Evolutionary conservation across 176 grass and related monocot species (phyloP), one percentile per base, ranked within the genome.

Genomic region (Microstegium vimineum): DNA sequence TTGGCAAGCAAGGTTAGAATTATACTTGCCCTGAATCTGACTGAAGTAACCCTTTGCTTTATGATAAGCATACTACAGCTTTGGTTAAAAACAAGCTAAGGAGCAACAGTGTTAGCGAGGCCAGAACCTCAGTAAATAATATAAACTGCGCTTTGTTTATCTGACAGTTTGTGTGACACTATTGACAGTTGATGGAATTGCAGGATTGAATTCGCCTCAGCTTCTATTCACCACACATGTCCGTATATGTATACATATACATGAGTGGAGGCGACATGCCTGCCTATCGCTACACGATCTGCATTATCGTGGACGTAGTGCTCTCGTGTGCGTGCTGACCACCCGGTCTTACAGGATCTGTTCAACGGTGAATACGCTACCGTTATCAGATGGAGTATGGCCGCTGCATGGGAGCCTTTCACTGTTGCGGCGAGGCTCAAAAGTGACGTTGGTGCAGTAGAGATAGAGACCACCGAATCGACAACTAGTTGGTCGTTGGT

Each of bases 1-100:
- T 49, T 81, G 78, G 31, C 6, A 84, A n/a, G 54, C 66, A 85
- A 79, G 83, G 66, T 38, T 79, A 30, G 66, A 85, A 85, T 80
- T n/a, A 86, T 49, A 36, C 69, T 74, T 74, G 7, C 18, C 33
- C 62, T n/a, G 28, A 32, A 45, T 2, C 9, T 31, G 59, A 31
- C 31, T 47, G 8, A 62, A 45, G 38, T 10, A 17, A 66, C 42
- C 18, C 31, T 52, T 13, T 40, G 22, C 32, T 69, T 69, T 80
- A n/a, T n/a, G 0, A 15, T 2, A 15, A 25, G 13, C 69, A 73
- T 49, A 7, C 45, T 35, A 5, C 22, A 11, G 61, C 70, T 37
- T 79, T 36, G 62, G 18, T 54, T 37, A 54, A 37, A 67, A 26
- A 49, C 0, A 4, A 10, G 3, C n/a, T n/a, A n/a, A n/a, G 2